phyloP scores from a whole-genome alignment of 2,329 filamentous ascomycete species.

The Xylaria sp. region DNA sequence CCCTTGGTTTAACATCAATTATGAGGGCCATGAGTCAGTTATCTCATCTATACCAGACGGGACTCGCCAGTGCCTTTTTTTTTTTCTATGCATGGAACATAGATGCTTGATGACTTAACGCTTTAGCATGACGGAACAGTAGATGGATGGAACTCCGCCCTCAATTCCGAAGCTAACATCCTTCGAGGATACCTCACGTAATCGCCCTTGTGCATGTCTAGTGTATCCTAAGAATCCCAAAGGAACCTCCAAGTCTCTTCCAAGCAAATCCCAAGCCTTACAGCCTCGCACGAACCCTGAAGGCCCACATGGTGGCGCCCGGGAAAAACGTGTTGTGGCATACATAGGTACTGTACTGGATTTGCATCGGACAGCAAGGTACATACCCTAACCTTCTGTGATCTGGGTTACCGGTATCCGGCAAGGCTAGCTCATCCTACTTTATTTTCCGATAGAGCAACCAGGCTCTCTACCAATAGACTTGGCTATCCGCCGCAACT shows the following conservation, averaged over 20 bases:
- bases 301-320: neutral
- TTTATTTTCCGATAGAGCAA: neutral
- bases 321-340: conserved; percentile 1
- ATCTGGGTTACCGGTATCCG: conserved; percentile 6
- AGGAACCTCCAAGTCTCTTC: conserved; percentile 12
- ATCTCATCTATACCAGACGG: neutral
- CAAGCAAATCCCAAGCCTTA: conserved; percentile 24
- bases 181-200: neutral
- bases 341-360: neutral
- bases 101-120: neutral
- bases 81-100: neutral
- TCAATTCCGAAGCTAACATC: neutral
- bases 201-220: neutral
- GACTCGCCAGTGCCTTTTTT: neutral
- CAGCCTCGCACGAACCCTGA: conserved; percentile 17
- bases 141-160: conserved; percentile 9
- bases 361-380: neutral
- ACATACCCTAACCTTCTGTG: neutral
- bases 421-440: neutral
- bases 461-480: conserved; percentile 4
- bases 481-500: conserved; percentile 13
- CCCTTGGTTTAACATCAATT: neutral
- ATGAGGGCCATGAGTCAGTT: neutral
- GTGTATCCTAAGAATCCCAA: neutral
- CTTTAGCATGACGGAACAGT: neutral